Evolutionary conservation across 495 filamentous ascomycete species (phyloP).

Genomic region (Penicillium waksmanii): DNA sequence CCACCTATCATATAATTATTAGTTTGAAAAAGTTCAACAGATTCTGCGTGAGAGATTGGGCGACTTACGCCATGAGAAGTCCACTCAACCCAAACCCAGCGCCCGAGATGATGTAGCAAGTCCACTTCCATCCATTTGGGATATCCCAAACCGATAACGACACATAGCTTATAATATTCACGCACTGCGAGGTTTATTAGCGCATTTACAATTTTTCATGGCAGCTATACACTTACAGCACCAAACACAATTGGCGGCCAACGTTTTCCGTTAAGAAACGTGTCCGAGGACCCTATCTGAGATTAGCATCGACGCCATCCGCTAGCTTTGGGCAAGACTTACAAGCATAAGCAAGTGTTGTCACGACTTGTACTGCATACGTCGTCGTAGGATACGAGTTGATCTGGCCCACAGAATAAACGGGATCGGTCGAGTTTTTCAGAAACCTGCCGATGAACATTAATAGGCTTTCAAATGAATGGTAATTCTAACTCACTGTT

Average conservation of each 20-base stretch:
- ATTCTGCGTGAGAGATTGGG: not conserved
- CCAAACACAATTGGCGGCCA: constrained; percentile 60
- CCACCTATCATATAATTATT: constrained; percentile 38
- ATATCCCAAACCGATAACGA: constrained; percentile 51
- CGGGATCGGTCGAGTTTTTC: constrained; percentile 41
- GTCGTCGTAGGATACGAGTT: constrained; percentile 53
- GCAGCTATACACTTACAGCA: constrained; percentile 34
- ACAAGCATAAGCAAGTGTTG: constrained; percentile 52
- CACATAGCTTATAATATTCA: constrained; percentile 44
- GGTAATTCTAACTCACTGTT: constrained; percentile 32
- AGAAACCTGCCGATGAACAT: constrained; percentile 30
- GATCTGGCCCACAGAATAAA: constrained; percentile 44
- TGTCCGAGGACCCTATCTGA: constrained; percentile 50
- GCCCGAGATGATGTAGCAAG: constrained; percentile 45
- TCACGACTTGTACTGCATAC: constrained; percentile 50
- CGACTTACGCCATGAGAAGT: constrained; percentile 45
- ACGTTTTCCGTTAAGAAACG: constrained; percentile 53
- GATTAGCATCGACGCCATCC: not conserved
- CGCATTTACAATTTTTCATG: not conserved
- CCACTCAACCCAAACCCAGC: constrained; percentile 45
- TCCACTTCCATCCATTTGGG: constrained; percentile 48
- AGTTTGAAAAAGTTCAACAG: constrained; percentile 3
- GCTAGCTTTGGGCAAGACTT: not conserved
- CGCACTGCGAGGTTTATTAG: constrained; percentile 23
- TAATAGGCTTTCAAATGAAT: not conserved